These are phyloP conservation scores for Cucurbita argyrosperma DNA, from an alignment of 306 rosid species.

Conservation along the genomic window DNA sequence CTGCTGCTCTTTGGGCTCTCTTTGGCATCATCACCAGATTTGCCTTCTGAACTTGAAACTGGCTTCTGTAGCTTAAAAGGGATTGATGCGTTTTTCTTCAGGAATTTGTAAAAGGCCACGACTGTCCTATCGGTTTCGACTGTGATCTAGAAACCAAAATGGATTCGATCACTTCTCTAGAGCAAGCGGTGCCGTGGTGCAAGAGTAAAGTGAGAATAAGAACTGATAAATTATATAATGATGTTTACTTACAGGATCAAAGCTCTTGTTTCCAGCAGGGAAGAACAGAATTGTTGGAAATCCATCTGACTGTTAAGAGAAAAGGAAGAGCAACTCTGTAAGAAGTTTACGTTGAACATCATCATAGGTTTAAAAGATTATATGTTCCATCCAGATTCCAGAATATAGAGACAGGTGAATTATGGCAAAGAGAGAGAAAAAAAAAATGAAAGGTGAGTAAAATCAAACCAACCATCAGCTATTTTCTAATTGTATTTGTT, in stretches of 20 bases:
- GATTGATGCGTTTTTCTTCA: constrained; percentile 82
- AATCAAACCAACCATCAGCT: not conserved
- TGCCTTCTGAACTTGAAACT: constrained; percentile 30
- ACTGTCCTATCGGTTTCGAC: constrained; percentile 87
- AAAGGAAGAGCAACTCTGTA: not conserved
- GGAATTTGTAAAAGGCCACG: constrained; percentile 86
- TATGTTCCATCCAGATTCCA: not conserved
- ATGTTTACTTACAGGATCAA: constrained; percentile 41
- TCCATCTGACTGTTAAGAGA: constrained; percentile 30
- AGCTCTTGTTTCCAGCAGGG: constrained; percentile 62
- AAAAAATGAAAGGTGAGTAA: not conserved
- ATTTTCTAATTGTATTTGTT: too few species aligned
- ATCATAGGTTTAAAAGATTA: not conserved
- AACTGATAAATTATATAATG: not conserved
- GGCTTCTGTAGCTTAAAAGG: constrained; percentile 97
- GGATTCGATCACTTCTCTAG: not conserved
- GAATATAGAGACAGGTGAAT: not conserved
- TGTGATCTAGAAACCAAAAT: constrained; percentile 38
- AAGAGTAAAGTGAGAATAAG: not conserved
- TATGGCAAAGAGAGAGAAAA: not conserved
- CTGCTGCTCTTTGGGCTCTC: constrained; percentile 31
- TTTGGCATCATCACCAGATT: constrained; percentile 29
- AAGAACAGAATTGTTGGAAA: constrained; percentile 50
- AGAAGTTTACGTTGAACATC: not conserved
- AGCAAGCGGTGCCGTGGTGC: not conserved